These are phyloP conservation scores for Aulographum hederae DNA, from an alignment of 2,329 filamentous ascomycete species.

Conservation along the genomic window DNA sequence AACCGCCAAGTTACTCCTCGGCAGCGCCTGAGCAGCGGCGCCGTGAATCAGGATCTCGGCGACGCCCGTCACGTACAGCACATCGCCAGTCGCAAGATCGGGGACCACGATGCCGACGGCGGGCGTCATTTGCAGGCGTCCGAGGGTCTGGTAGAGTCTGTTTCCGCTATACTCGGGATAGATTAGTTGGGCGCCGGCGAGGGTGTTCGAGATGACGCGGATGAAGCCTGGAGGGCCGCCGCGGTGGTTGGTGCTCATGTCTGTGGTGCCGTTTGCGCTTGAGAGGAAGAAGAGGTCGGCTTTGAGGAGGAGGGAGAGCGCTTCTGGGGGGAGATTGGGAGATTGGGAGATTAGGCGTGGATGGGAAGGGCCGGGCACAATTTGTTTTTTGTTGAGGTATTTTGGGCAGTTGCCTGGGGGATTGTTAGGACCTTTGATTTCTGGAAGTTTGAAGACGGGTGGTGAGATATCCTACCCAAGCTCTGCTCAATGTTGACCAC, in stretches of 20 bases:
- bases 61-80: constrained; percentile 55
- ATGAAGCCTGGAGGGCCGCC: constrained; percentile 61
- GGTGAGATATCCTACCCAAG: constrained; percentile 26
- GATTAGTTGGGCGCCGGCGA: constrained; percentile 31
- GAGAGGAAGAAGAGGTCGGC: constrained; percentile 68
- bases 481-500: constrained; percentile 53
- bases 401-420: constrained; percentile 61
- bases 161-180: constrained; percentile 83
- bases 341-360: constrained; percentile 32
- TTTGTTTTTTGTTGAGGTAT: constrained; percentile 59
- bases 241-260: constrained; percentile 74
- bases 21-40: constrained; percentile 42
- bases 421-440: constrained; percentile 5
- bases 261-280: constrained; percentile 24
- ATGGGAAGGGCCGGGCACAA: constrained; percentile 34
- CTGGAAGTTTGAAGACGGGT: not conserved
- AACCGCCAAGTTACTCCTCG: constrained; percentile 55
- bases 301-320: constrained; percentile 38
- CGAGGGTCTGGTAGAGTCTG: constrained; percentile 64
- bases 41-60: constrained; percentile 47
- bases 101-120: constrained; percentile 53
- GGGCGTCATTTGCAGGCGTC: constrained; percentile 53
- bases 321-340: constrained; percentile 31
- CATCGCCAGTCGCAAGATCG: constrained; percentile 53
- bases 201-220: constrained; percentile 40